Conservation (phyloP, 441 rosid genomes). For the Geranium incanum region DNA sequence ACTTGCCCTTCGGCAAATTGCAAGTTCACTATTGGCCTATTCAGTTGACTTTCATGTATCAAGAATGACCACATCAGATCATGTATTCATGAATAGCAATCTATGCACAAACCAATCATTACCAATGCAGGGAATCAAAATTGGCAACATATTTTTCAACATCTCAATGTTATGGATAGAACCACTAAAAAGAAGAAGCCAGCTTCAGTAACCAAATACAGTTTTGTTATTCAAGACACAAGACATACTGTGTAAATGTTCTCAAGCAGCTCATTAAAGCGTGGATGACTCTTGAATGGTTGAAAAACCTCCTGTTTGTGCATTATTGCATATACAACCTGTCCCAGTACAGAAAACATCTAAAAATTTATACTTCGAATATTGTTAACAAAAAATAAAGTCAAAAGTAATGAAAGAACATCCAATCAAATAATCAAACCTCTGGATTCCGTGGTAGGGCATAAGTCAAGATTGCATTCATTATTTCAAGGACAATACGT, state of each 20-base stretch:
- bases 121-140: neutral
- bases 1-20: neutral
- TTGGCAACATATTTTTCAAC: neutral
- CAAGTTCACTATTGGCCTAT: neutral
- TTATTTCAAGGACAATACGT: constrained; percentile 91
- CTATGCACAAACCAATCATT: neutral
- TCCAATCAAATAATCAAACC: constrained; percentile 34
- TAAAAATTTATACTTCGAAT: neutral
- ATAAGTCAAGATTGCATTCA: constrained; percentile 90
- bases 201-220: neutral
- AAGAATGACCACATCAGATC: neutral
- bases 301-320: constrained; percentile 95
- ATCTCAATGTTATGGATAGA: constrained; percentile 5
- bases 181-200: neutral
- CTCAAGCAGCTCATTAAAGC: constrained; percentile 84
- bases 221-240: neutral
- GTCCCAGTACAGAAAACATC: constrained; percentile 20
- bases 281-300: constrained; percentile 87
- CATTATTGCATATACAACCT: constrained; percentile 93
- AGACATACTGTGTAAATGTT: constrained; percentile 70
- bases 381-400: neutral
- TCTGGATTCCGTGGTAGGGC: constrained; percentile 96
- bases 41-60: neutral
- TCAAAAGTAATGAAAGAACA: neutral
- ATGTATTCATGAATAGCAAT: neutral